Evolutionary conservation across 202 grass and related monocot species (phyloP).

Genomic region (Tripidium arundinaceum): DNA sequence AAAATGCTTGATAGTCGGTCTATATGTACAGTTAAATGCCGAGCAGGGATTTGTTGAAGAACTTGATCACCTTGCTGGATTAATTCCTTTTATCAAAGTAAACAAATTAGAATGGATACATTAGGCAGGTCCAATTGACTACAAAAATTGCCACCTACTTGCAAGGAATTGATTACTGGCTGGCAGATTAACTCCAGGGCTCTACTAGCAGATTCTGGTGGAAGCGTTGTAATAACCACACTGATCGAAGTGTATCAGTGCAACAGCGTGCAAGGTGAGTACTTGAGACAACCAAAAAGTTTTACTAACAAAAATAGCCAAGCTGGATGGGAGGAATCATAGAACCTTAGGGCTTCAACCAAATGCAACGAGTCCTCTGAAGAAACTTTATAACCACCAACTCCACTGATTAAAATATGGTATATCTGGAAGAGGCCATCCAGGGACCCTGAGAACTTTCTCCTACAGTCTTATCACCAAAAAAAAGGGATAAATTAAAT

Average conservation of each 20-base stretch:
- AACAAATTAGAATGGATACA: constrained; percentile 33
- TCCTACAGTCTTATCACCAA: constrained; percentile 66
- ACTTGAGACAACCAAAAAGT: constrained; percentile 18
- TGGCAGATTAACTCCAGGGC: constrained; percentile 90
- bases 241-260: constrained; percentile 35
- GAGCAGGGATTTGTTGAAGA: constrained; percentile 75
- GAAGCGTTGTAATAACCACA: constrained; percentile 72
- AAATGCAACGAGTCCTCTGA: constrained; percentile 94
- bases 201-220: constrained; percentile 72
- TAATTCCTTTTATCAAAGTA: constrained; percentile 60
- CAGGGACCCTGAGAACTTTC: constrained; percentile 75
- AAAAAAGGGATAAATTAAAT: constrained; percentile 18
- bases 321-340: constrained; percentile 20
- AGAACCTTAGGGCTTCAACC: constrained; percentile 97
- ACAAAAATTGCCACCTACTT: constrained; percentile 39
- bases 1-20: constrained; percentile 96
- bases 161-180: constrained; percentile 76
- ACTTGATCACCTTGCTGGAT: constrained; percentile 69
- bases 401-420: constrained; percentile 88
- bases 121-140: background rate
- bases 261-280: constrained; percentile 30
- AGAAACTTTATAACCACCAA: constrained; percentile 98
- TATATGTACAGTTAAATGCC: constrained; percentile 84
- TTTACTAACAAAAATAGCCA: constrained; percentile 15
- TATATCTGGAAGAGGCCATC: constrained; percentile 98